Evolutionary conservation across 2,329 filamentous ascomycete genomes (phyloP), one percentile per base, ranked within the genome.

Genomic region (Xylariaceae sp.): DNA sequence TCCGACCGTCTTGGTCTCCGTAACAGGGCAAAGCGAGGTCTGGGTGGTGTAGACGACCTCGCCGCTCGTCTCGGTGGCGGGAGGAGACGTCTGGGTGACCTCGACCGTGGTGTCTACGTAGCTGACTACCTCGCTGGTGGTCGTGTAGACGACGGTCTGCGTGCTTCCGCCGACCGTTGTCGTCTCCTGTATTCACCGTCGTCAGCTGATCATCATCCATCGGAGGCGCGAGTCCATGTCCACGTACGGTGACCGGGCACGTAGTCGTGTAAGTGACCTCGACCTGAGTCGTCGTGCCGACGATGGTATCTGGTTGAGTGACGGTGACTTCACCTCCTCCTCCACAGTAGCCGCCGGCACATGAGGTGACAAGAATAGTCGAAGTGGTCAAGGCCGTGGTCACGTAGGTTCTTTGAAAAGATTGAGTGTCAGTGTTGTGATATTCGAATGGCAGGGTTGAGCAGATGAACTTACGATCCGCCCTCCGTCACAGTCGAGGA

Each of bases 1-100:
- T 30, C 64, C 71, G 3, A 77, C 51, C 1, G 73, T 75, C 64
- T 71, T 72, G 46, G 73, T 74, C 61, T 74, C 68, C 1, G 75
- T 78, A 11, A 78, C 63, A 6, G 75, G 73, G 64, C 73, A 76
- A 11, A 77, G 66, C 12, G 68, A 71, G 11, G 76, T 79, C 37
- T 72, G 51, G 4, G 76, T 78, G 6, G 65, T 70, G 62, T 76
- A 74, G 19, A 67, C 67, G 6, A 74, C 67, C 9, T 70, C 68
- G 26, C 68, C 67, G 30, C 69, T 67, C 0, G 71, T 73, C 30
- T 69, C 55, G 2, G 72, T 76, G 6, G 71, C 69, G 19, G 67
- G 65, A 19, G 72, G 71, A 5, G 49, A 43, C 6, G 54, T 59
- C 43, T 56, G 51, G 19, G 58, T 60, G 3, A 48, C 58, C 29